Evolutionary conservation across 106 monocot genomes (phyloP), one percentile per base, ranked within the genome.

Genomic region (Dendrobium nobile): DNA sequence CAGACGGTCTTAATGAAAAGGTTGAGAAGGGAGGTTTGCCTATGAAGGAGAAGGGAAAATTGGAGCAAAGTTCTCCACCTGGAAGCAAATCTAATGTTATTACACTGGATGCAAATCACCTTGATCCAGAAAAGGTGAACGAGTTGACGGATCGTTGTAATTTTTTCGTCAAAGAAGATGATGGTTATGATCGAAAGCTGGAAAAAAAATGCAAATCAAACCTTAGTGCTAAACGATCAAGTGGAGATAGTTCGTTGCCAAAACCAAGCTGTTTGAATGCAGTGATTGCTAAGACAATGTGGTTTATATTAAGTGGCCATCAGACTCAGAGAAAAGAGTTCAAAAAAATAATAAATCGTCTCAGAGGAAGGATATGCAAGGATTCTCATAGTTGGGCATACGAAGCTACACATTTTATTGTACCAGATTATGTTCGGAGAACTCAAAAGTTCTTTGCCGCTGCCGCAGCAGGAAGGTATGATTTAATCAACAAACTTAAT

Each of bases 361-460:
- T 99, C 64, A 90, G 77, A 56, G 98, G 98, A 78, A 85, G 82
- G 43, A 40, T 87, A 19, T 99, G 98, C 79, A 88, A 87, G 82
- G 92, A 95, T 85, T 92, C 95, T 48, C 95, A 95, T 77, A 83
- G 87, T n/a, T 95, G 95, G 95, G 88, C 92, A 54, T 92, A 91
- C 68, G 88, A 95, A 61, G 98, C 95, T 73, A 99, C 98, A 16
- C 95, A 95, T 86, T 91, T 95, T 78, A 90, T 99, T 83, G 88
- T 86, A 18, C 91, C 92, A 15, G 92, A 90, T 56, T 87, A 89
- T 15, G 67, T 97, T 22, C 91, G 92, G 72, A 87, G 95, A 82
- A 99, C 98, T 22, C 94, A 99, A 79, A 99, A 99, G 43, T 93
- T 99, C 78, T 99, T 99, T 82, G 98, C 98, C 42, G 98, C 98